Percentiles rank a stretch among this genome's conserved stretches.
Conservation (phyloP, 2,329 filamentous ascomycete species). For the Penicillium sp. region DNA sequence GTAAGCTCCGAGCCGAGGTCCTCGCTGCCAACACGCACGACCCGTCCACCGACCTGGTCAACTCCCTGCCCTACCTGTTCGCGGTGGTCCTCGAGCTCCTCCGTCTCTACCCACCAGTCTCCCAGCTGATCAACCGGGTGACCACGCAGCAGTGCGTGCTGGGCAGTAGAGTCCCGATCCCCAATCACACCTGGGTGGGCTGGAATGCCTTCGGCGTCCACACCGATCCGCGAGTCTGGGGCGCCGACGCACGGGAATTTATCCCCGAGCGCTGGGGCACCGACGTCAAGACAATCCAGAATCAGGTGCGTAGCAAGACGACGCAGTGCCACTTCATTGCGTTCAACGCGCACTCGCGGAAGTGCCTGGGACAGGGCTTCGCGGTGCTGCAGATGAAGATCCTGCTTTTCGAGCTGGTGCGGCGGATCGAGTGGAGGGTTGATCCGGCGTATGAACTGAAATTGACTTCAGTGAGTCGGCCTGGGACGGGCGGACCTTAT, state of each 20-base stretch:
- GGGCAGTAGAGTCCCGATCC: slow-evolving; percentile 31
- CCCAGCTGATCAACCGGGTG: slow-evolving; percentile 50
- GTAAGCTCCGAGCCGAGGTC: slow-evolving; percentile 34
- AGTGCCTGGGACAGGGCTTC: slow-evolving; percentile 31
- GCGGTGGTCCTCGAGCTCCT: slow-evolving; percentile 49
- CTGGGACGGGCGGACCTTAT: no score
- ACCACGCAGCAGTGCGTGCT: slow-evolving; percentile 29
- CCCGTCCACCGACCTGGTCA: slow-evolving; percentile 27
- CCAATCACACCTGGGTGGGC: slow-evolving; percentile 41
- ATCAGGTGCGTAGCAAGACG: slow-evolving; percentile 23
- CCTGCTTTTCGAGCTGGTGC: slow-evolving; percentile 23
- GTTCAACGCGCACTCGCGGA: slow-evolving; percentile 31
- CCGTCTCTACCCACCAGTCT: slow-evolving; percentile 51
- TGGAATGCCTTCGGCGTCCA: slow-evolving; percentile 45
- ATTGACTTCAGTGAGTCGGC: slow-evolving; percentile 27
- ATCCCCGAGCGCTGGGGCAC: slow-evolving; percentile 38
- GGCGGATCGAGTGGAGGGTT: slow-evolving; percentile 20
- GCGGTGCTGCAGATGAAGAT: slow-evolving; percentile 30
- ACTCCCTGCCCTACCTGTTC: slow-evolving; percentile 44
- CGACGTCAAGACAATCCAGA: slow-evolving; percentile 34
- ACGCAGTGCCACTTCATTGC: slow-evolving; percentile 30
- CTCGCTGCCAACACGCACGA: slow-evolving; percentile 5
- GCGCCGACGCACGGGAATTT: slow-evolving; percentile 32
- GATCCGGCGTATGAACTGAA: slow-evolving; percentile 25
- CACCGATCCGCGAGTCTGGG: slow-evolving; percentile 36